Evolutionary conservation across 495 filamentous ascomycete genomes (phyloP).

Genomic region (Annulohypoxylon maeteangense): DNA sequence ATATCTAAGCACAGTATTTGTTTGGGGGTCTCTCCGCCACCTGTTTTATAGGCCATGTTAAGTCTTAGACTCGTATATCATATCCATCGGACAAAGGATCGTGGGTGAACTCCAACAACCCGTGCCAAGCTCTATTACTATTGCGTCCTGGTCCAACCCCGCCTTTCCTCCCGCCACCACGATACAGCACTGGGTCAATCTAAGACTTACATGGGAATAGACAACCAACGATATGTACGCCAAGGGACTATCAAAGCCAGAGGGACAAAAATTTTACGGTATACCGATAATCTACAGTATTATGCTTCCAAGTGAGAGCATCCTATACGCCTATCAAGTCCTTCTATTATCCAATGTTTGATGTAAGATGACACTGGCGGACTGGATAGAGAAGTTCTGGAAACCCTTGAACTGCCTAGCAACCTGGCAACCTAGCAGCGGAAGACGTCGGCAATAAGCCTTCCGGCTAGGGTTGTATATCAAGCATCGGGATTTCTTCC

Average conservation of each 20-base stretch:
- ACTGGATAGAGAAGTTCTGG: slow-evolving; percentile 2
- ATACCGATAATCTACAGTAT: not conserved
- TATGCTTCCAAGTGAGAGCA: slow-evolving; percentile 10
- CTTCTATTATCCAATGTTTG: not conserved
- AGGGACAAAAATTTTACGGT: slow-evolving; percentile 9
- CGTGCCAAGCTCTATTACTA: slow-evolving; percentile 40
- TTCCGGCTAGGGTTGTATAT: slow-evolving; percentile 11
- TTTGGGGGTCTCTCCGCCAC: not conserved
- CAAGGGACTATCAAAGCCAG: slow-evolving; percentile 24
- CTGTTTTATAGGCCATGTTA: slow-evolving; percentile 15
- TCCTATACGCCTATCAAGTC: slow-evolving; percentile 5
- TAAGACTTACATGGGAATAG: slow-evolving; percentile 36
- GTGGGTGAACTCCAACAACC: slow-evolving; percentile 36
- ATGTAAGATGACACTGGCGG: not conserved
- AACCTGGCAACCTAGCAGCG: not conserved
- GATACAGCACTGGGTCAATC: slow-evolving; percentile 42
- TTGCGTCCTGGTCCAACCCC: slow-evolving; percentile 31
- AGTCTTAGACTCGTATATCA: slow-evolving; percentile 29
- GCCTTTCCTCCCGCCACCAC: slow-evolving; percentile 34
- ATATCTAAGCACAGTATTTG: not conserved
- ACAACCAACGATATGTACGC: slow-evolving; percentile 37
- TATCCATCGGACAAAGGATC: slow-evolving; percentile 37
- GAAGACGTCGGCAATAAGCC: slow-evolving; percentile 15
- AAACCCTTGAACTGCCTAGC: too few species aligned
- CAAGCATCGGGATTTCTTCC: slow-evolving; percentile 20